phyloP scores from a whole-genome alignment of 768 basidiomycete genomes.

The Xerocomus potaroensis region DNA sequence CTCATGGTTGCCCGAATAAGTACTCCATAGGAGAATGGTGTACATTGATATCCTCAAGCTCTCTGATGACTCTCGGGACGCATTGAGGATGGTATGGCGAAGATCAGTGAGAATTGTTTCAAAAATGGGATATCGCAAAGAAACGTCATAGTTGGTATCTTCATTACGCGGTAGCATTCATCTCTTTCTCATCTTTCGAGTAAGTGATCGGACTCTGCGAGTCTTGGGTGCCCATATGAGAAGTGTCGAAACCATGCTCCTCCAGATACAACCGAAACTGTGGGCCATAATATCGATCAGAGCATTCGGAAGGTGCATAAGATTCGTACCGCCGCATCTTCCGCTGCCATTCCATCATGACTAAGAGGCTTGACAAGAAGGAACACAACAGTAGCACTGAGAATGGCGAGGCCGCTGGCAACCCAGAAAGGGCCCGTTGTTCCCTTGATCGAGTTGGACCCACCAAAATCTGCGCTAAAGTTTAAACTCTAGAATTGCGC shows the following conservation, averaged over 20 bases:
- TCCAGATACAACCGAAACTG: conserved; percentile 84
- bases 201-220: conserved; percentile 22
- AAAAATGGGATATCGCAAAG: neutral
- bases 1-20: neutral
- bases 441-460: conserved; percentile 44
- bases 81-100: neutral
- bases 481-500: neutral
- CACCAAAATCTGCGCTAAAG: conserved; percentile 52
- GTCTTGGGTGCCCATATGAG: conserved; percentile 56
- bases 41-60: neutral
- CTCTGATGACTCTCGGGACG: too few species aligned
- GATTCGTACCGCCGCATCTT: conserved; percentile 58
- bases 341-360: conserved; percentile 74
- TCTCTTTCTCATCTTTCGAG: conserved; percentile 17
- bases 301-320: neutral
- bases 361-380: conserved; percentile 71
- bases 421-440: conserved; percentile 89
- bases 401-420: conserved; percentile 76
- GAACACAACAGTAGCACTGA: conserved; percentile 71
- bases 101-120: neutral
- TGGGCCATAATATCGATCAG: neutral
- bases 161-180: conserved; percentile 12
- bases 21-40: neutral
- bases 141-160: conserved; percentile 1
- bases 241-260: conserved; percentile 73